A percentile compares a stretch with the other conserved stretches of the same genome.
These are phyloP conservation scores for Talaromyces albobiverticillius DNA, from an alignment of 2,329 filamentous ascomycete genomes.

Conservation along the genomic window DNA sequence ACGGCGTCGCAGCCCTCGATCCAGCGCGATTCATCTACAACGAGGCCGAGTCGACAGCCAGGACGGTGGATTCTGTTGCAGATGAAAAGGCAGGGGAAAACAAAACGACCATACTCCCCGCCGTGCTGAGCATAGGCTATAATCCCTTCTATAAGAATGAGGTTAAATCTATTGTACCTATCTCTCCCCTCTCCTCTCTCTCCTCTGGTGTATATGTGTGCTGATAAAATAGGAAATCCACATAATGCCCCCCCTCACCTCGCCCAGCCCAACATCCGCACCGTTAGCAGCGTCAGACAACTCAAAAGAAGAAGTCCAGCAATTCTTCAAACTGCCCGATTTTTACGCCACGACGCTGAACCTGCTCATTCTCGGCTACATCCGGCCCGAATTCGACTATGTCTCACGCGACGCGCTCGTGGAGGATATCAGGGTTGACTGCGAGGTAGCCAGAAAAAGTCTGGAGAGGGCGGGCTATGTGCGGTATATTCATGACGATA, in stretches of 20 bases:
- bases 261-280: conserved; percentile 32
- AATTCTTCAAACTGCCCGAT: conserved; percentile 54
- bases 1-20: conserved; percentile 78
- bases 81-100: conserved; percentile 6
- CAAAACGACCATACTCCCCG: conserved; percentile 61
- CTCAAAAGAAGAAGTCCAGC: background rate
- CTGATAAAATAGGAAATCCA: conserved; percentile 65
- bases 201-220: background rate
- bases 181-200: no score
- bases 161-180: conserved; percentile 66
- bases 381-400: conserved; percentile 88
- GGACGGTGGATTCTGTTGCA: conserved; percentile 16
- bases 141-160: conserved; percentile 97
- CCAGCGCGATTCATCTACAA: conserved; percentile 32
- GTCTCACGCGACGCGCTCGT: conserved; percentile 77
- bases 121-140: conserved; percentile 93
- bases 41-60: conserved; percentile 12
- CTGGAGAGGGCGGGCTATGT: conserved; percentile 64
- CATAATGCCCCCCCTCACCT: conserved; percentile 70
- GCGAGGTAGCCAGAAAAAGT: conserved; percentile 74
- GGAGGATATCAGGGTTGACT: conserved; percentile 84
- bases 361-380: conserved; percentile 78
- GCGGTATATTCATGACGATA: conserved; percentile 45
- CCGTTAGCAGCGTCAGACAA: background rate
- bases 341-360: conserved; percentile 84